A percentile compares a stretch with the other conserved stretches of the same genome.
Evolutionary conservation across 768 basidiomycete species (phyloP).

Genomic region (Tremella fuciformis): DNA sequence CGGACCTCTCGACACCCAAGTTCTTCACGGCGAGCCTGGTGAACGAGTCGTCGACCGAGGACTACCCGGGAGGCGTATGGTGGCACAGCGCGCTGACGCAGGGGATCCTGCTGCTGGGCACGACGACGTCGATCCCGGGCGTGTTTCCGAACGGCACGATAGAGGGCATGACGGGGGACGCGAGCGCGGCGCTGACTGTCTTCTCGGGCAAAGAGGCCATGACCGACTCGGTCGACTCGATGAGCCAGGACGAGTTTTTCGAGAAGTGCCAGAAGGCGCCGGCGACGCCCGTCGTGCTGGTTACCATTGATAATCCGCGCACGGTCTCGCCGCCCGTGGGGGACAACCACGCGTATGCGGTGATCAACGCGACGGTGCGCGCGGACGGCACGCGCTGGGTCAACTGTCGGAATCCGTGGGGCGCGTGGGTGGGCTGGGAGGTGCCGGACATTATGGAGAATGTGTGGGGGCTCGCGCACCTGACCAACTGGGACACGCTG

Average conservation of each 20-base stretch:
- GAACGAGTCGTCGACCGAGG: conserved; percentile 22
- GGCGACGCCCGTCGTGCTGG: conserved; percentile 15
- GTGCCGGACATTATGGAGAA: not conserved
- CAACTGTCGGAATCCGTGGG: conserved; percentile 28
- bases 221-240: not conserved
- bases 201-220: conserved; percentile 14
- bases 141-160: conserved; percentile 10
- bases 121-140: conserved; percentile 4
- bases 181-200: conserved; percentile 4
- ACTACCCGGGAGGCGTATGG: conserved; percentile 17
- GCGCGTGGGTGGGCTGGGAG: conserved; percentile 4
- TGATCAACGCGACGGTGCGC: conserved; percentile 13
- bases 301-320: conserved; percentile 2
- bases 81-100: conserved; percentile 22
- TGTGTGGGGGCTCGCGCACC: conserved; percentile 2
- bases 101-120: conserved; percentile 11
- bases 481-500: not conserved
- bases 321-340: conserved; percentile 6
- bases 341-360: conserved; percentile 23
- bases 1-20: not conserved
- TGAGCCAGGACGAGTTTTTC: conserved; percentile 10
- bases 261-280: not conserved
- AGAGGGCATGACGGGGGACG: conserved; percentile 1
- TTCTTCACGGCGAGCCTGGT: conserved; percentile 7
- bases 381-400: conserved; percentile 14